phyloP scores from a whole-genome alignment of 2,329 filamentous ascomycete species.

The Pleoardoris graminearum region DNA sequence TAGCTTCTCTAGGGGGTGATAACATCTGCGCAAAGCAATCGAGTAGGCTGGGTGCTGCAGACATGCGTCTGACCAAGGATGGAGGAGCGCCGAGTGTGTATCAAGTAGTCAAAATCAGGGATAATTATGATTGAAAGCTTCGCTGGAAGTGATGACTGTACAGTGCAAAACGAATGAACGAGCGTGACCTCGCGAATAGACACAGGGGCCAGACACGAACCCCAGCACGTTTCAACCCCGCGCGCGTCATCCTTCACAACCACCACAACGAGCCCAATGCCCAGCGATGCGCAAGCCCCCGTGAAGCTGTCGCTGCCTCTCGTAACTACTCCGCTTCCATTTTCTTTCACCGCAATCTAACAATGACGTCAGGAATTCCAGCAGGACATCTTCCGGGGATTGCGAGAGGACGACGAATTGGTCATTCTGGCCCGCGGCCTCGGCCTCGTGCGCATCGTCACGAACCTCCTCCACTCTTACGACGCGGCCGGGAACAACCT shows the following conservation, averaged over 20 bases:
- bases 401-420: constrained; percentile 85
- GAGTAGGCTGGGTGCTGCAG: too few relatives aligned
- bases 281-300: constrained; percentile 54
- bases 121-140: too few relatives aligned
- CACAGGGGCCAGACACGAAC: too few relatives aligned
- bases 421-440: constrained; percentile 90
- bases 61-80: too few relatives aligned
- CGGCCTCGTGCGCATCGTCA: constrained; percentile 86
- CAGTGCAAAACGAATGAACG: too few relatives aligned
- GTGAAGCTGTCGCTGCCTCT: constrained; percentile 82
- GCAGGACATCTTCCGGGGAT: constrained; percentile 79
- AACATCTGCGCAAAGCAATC: too few relatives aligned
- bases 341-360: constrained; percentile 15
- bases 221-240: too few relatives aligned
- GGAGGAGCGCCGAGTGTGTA: too few relatives aligned
- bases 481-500: constrained; percentile 95
- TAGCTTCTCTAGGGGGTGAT: too few relatives aligned
- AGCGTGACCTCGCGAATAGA: too few relatives aligned
- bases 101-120: too few relatives aligned
- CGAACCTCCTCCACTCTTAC: constrained; percentile 95
- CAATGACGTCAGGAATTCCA: constrained; percentile 70
- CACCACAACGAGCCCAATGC: constrained; percentile 35
- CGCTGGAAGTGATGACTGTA: too few relatives aligned
- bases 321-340: constrained; percentile 47
- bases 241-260: constrained; percentile 19